Evolutionary conservation across 129 eudicot species (phyloP).

Genomic region (Centaurea solstitialis): DNA sequence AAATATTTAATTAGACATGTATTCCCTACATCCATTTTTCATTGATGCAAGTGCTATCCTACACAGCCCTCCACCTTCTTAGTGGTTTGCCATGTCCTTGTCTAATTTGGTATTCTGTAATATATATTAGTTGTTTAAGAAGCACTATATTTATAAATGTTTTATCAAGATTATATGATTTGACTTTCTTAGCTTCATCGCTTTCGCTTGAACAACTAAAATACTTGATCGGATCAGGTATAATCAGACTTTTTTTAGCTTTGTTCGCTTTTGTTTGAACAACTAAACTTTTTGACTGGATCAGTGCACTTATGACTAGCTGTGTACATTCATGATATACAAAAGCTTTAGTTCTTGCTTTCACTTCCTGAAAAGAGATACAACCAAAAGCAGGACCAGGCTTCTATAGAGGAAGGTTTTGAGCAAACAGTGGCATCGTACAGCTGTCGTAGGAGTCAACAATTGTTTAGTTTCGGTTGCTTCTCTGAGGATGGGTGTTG

Average conservation of each 20-base stretch:
- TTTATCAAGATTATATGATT: not conserved
- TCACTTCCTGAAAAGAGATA: not conserved
- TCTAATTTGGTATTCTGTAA: slow-evolving; percentile 16
- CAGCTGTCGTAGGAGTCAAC: too few species aligned
- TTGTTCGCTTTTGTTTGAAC: not conserved
- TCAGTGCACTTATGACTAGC: not conserved
- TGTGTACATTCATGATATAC: not conserved
- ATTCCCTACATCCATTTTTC: slow-evolving; percentile 8
- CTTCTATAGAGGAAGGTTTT: not conserved
- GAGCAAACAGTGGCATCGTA: not conserved
- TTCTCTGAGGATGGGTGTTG: not conserved
- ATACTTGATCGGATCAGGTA: not conserved
- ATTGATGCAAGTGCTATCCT: slow-evolving; percentile 33
- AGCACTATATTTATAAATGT: not conserved
- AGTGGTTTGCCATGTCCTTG: slow-evolving; percentile 8
- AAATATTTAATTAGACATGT: not conserved
- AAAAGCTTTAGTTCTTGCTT: not conserved
- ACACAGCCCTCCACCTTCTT: slow-evolving; percentile 32
- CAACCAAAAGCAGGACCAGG: not conserved
- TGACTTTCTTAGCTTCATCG: not conserved
- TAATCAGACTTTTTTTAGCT: not conserved
- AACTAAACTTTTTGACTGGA: not conserved
- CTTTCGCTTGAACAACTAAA: not conserved
- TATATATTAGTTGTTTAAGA: not conserved
- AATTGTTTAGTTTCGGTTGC: too few species aligned